Conservation (phyloP, 768 basidiomycete genomes). For the Coprinopsis sp. region DNA sequence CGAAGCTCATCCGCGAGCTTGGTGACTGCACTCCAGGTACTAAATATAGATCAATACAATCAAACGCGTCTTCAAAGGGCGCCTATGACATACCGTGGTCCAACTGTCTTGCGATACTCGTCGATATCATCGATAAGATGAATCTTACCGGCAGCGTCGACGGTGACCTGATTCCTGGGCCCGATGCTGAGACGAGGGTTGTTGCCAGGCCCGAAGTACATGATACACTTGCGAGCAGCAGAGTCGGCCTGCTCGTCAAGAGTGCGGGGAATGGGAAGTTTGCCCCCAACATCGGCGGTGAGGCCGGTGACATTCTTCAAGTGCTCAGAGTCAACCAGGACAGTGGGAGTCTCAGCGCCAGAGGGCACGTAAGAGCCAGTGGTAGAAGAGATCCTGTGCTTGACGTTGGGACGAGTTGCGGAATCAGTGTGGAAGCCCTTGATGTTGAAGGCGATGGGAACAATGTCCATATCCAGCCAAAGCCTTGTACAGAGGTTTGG, state of each 20-base stretch:
- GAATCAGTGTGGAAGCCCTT: slow-evolving; percentile 67
- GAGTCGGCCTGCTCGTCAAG: slow-evolving; percentile 84
- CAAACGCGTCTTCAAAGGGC: neutral
- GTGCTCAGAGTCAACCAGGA: slow-evolving; percentile 58
- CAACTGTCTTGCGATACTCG: slow-evolving; percentile 70
- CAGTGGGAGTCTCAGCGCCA: slow-evolving; percentile 70
- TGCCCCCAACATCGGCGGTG: slow-evolving; percentile 45
- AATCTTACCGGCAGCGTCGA: slow-evolving; percentile 83
- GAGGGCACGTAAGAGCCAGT: slow-evolving; percentile 75
- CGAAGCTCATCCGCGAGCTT: slow-evolving; percentile 82
- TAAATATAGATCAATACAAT: slow-evolving; percentile 18
- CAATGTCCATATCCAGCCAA: slow-evolving; percentile 80
- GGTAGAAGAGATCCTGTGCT: slow-evolving; percentile 78
- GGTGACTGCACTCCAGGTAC: slow-evolving; percentile 77
- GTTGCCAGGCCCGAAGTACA: slow-evolving; percentile 79
- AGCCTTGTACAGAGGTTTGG: slow-evolving; percentile 84
- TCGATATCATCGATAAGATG: slow-evolving; percentile 81
- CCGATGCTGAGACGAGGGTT: slow-evolving; percentile 82
- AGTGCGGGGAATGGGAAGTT: slow-evolving; percentile 69
- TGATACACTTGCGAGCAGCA: slow-evolving; percentile 77
- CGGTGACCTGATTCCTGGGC: slow-evolving; percentile 80
- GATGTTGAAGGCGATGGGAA: slow-evolving; percentile 38
- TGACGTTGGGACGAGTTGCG: slow-evolving; percentile 71
- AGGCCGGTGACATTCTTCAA: slow-evolving; percentile 37
- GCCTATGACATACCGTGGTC: slow-evolving; percentile 39